Conservation (phyloP, 2,329 filamentous ascomycete genomes). For the Aureobasidium sp. region DNA sequence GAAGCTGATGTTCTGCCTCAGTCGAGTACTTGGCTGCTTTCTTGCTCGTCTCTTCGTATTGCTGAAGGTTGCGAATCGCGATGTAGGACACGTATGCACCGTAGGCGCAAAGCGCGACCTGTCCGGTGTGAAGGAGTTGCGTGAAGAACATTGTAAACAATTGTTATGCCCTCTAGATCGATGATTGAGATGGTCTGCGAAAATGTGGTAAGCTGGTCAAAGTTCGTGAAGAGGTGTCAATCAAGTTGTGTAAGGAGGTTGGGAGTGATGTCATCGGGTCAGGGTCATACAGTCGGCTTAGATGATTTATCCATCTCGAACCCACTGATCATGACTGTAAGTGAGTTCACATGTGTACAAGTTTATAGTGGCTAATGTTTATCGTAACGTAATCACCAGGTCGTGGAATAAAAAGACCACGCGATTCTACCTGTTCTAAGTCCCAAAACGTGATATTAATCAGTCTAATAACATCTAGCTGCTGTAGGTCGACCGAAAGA, state of each 20-base stretch:
- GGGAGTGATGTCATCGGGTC: neutral
- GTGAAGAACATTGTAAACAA: constrained; percentile 4
- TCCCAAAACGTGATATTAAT: too few relatives aligned
- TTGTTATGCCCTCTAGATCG: neutral
- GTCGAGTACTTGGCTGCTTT: constrained; percentile 41
- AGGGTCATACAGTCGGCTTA: neutral
- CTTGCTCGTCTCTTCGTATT: constrained; percentile 40
- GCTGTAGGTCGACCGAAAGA: too few relatives aligned
- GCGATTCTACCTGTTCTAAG: too few relatives aligned
- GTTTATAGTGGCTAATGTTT: too few relatives aligned
- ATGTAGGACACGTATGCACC: constrained; percentile 37
- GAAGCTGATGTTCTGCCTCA: constrained; percentile 36
- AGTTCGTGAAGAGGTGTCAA: neutral
- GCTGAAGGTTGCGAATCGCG: constrained; percentile 38
- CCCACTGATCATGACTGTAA: too few relatives aligned
- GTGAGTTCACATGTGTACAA: too few relatives aligned
- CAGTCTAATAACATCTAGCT: too few relatives aligned
- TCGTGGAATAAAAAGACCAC: too few relatives aligned
- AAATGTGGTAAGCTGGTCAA: neutral
- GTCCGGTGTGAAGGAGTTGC: constrained; percentile 31
- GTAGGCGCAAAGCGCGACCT: constrained; percentile 36
- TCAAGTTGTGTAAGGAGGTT: neutral
- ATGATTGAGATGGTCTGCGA: neutral
- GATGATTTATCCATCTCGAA: neutral
- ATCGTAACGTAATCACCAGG: too few relatives aligned